These are phyloP conservation scores for Bathelium albidoporum DNA, from an alignment of 495 filamentous ascomycete species.

Conservation along the genomic window DNA sequence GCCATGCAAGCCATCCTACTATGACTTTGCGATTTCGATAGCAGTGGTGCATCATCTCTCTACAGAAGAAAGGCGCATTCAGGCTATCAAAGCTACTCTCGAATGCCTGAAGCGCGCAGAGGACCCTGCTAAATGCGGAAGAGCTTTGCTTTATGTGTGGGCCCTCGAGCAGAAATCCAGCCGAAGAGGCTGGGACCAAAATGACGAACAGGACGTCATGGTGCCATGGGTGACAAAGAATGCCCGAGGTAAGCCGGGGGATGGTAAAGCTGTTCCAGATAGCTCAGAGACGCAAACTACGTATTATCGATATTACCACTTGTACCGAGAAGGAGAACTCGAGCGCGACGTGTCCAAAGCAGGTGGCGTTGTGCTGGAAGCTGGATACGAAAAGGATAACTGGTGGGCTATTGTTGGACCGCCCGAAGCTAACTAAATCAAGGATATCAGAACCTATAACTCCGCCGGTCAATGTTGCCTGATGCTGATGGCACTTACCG, in stretches of 20 bases:
- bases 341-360: constrained; percentile 67
- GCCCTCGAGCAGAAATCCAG: constrained; percentile 86
- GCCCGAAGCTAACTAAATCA: not conserved
- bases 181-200: constrained; percentile 84
- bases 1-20: constrained; percentile 55
- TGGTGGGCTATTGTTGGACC: constrained; percentile 69
- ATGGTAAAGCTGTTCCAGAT: constrained; percentile 10
- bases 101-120: constrained; percentile 45
- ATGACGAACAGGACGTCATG: constrained; percentile 81
- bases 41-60: constrained; percentile 93
- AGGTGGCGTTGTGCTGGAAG: constrained; percentile 64
- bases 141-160: constrained; percentile 86
- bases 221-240: constrained; percentile 82
- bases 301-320: constrained; percentile 89
- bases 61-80: constrained; percentile 61
- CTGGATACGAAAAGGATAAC: constrained; percentile 95
- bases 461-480: not conserved
- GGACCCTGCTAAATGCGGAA: constrained; percentile 37
- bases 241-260: constrained; percentile 14
- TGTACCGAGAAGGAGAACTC: constrained; percentile 79
- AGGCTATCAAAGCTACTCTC: constrained; percentile 64
- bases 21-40: constrained; percentile 92
- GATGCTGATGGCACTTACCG: not conserved
- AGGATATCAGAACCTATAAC: not conserved
- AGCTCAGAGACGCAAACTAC: constrained; percentile 28